Evolutionary conservation across 1,139 yeast genomes (phyloP), one percentile per base, ranked within the genome.

Genomic region (Pichia sp.): DNA sequence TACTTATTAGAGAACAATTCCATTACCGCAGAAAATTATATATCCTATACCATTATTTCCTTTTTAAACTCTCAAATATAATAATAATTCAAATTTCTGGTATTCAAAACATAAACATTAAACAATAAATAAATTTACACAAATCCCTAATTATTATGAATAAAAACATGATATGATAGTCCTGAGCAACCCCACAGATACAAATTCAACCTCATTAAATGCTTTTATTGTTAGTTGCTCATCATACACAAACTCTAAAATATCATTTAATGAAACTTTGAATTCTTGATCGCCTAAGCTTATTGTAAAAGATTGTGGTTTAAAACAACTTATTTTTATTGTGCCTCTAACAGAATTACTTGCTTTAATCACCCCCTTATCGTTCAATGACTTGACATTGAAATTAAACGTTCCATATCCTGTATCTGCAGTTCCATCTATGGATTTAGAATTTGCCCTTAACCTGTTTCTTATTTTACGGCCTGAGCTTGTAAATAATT

Each of bases 151-250:
- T 38, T n/a, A 11, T 28, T 29, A 29, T 30, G 18, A 38, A 62
- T 87, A 87, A 66, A 88, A 88, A 70, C 83, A 85, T 59, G 76
- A 77, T 69, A 87, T 84, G 30, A 88, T 81, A 58, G 87, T 80
- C 18, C 81, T 81, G 41, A 84, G 74, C 61, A 87, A 73, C 57
- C 80, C 74, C 59, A 81, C 79, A 14, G 90, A 80, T 45, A 84
- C 83, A 60, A 88, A 81, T 43, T 75, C 73, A 13, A 80, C 75
- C 1, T 83, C 86, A 54, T 82, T 84, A 66, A 86, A 86, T 61
- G 84, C 62, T 18, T 73, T 70, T 57, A 85, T 70, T 38, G 70
- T 70, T 49, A 72, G 70, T 11, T 57, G 76, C 72, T 58, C 76
- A 77, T 59, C 84, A 60, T 80, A 87, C 67, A 88, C 96, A 56